A percentile compares a stretch with the other conserved stretches of the same genome.
Evolutionary conservation across 148 eudicot species (phyloP).

Genomic region (Hydrangea macrophylla): DNA sequence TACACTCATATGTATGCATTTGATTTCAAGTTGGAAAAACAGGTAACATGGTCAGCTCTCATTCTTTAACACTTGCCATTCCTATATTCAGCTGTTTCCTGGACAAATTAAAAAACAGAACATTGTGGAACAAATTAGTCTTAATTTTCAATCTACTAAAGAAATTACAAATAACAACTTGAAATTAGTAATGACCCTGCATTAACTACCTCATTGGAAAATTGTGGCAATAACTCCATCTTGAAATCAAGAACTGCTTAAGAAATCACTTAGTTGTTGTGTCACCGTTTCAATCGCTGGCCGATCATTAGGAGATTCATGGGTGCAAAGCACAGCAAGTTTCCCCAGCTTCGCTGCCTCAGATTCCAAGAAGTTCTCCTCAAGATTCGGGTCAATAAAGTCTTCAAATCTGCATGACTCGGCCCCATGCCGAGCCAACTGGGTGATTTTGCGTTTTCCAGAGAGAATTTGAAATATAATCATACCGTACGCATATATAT

Average conservation of each 20-base stretch:
- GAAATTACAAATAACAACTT: neutral
- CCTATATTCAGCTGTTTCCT: no score
- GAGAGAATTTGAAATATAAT: conserved; percentile 75
- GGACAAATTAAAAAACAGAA: no score
- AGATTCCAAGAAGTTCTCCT: conserved; percentile 47
- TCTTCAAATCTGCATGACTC: conserved; percentile 50
- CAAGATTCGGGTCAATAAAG: conserved; percentile 59
- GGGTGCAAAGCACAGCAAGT: conserved; percentile 72
- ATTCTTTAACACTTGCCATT: no score
- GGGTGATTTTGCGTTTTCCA: conserved; percentile 51
- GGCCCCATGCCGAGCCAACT: conserved; percentile 42
- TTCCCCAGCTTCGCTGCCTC: conserved; percentile 67
- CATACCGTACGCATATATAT: conserved; percentile 80
- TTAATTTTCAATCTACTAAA: no score
- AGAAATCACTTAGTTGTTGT: conserved; percentile 53
- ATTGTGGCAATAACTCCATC: neutral
- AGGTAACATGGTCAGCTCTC: no score
- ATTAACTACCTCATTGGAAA: neutral
- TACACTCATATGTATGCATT: no score
- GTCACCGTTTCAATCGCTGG: conserved; percentile 49
- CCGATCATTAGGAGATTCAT: conserved; percentile 59
- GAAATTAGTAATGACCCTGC: conserved; percentile 1
- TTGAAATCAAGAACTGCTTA: no score
- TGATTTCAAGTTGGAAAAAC: no score
- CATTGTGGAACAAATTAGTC: no score